Base-by-base conservation (phyloP, 2,329 filamentous ascomycete species). In the Penicillium sp. region DNA sequence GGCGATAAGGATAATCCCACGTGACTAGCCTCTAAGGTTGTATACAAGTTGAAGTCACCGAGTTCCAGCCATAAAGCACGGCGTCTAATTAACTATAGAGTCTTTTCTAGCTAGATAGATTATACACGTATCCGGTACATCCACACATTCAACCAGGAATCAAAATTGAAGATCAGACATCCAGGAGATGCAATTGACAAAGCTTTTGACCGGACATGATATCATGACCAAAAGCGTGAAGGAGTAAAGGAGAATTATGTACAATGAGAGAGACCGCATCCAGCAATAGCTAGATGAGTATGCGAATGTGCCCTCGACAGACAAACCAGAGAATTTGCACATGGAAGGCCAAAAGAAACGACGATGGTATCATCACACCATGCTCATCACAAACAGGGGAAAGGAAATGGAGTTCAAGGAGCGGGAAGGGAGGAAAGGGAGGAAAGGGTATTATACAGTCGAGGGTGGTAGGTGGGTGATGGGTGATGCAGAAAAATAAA, bases 401-500 rank as follows among this genome's bases (percentile, higher is more conserved):
- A 47, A 47, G 40, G 38, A 40, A 42, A 52, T 32, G 42, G 35
- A 18, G 44, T 31, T 47, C 41, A 46, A 49, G 42, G 42, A 39
- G 40, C 23, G 42, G 34, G 32, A 16, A 31, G 24, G 37, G 35
- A 34, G 44, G 29, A 46, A 32, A 46, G n/a, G 42, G 36, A 41
- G 39, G 24, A 42, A 50, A 51, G 46, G 57, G 47, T 59, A 57
- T 57, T 56, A 57, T 59, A 58, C 56, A 59, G 47, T 59, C 56
- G 45, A 58, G 48, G 29, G 49, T 40, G 42, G 42, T 47, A 44
- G 44, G 44, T 38, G 24, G 34, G 11, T 41, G 44, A 49, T 38
- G 24, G 34, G 11, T 41, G 44, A 49, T 52, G 46, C 46, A 46
- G 36, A 44, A 11, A 39, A 26, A 31, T 16, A 32, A 31, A 39